Percentiles rank a stretch among this genome's conserved stretches.
These are phyloP conservation scores for Mycogone perniciosa DNA, from an alignment of 2,329 filamentous ascomycete genomes.

Conservation along the genomic window DNA sequence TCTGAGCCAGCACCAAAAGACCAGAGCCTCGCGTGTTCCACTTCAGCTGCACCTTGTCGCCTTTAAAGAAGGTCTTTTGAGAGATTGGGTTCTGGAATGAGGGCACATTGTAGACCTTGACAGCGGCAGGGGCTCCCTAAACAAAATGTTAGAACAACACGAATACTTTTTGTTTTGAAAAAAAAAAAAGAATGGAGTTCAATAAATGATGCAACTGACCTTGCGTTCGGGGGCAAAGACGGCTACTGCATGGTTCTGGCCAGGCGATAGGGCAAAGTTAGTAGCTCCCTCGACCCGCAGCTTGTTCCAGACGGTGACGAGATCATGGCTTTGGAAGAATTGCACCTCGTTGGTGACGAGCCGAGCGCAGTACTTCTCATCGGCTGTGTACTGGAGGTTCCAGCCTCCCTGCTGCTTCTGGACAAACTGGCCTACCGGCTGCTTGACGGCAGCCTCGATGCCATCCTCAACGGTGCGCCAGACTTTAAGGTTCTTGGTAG, in stretches of 20 bases:
- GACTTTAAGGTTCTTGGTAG: conserved; percentile 93
- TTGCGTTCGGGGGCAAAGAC: conserved; percentile 95
- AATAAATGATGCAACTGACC: conserved; percentile 42
- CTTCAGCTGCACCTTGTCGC: conserved; percentile 96
- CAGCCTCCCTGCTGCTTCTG: conserved; percentile 93
- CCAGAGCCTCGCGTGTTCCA: conserved; percentile 93
- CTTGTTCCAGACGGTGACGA: conserved; percentile 90
- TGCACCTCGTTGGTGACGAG: conserved; percentile 96
- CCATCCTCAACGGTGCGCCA: conserved; percentile 77
- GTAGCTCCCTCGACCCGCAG: conserved; percentile 83
- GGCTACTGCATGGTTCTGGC: conserved; percentile 84
- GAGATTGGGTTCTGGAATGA: conserved; percentile 77
- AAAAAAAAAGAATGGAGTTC: not conserved
- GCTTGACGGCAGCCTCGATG: conserved; percentile 56
- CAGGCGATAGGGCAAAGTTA: conserved; percentile 85
- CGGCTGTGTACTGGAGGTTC: conserved; percentile 94
- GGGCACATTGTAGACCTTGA: conserved; percentile 92
- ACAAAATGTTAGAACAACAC: conserved; percentile 1
- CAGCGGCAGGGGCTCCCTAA: conserved; percentile 84
- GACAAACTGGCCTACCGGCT: conserved; percentile 81
- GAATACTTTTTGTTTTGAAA: not conserved
- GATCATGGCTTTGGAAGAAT: conserved; percentile 84
- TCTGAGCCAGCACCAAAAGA: conserved; percentile 91
- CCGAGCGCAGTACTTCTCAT: conserved; percentile 90
- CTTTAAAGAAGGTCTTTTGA: conserved; percentile 99